Evolutionary conservation across 192 early-diverging fungal species (phyloP), one percentile per base, ranked within the genome.

Genomic region (Pecoramyces ruminantium): DNA sequence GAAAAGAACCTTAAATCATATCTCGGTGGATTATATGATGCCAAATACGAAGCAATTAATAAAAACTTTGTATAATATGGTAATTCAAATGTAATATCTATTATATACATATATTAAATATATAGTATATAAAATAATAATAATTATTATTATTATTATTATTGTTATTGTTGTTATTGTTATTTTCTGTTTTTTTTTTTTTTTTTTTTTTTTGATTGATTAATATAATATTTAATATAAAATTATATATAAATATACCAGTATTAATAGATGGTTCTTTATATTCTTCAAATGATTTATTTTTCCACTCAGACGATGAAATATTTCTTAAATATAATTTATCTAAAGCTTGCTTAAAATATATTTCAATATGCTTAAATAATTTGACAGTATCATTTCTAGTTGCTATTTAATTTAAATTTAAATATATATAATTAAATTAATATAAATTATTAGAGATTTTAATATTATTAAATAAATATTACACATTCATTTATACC

Each of bases 51-150:
- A 0, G 97, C 93, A 29, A 99, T 92, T 13, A 98, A 85, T 25
- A 99, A 87, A 80, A 93, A 97, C 81, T 95, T 96, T 79, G 95
- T 94, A 80, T 93, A 94, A 84, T 94, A 92, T 0, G 97, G 97
- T 29, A 99, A 82, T 79, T 94, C 92, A 30, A 93, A 86, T 25
- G 12, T 86, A 87, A 17, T 87, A 87, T 87, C 77, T 81, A 30
- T 29, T 29, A 30, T 38, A n/a, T n/a, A n/a, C n/a, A n/a, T n/a
- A n/a, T n/a, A n/a, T n/a, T n/a, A n/a, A n/a, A n/a, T n/a, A n/a
- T n/a, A n/a, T n/a, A n/a, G n/a, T n/a, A n/a, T n/a, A n/a, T n/a
- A n/a, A n/a, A n/a, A n/a, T n/a, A n/a, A n/a, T n/a, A n/a, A n/a
- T n/a, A n/a, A n/a, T n/a, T n/a, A n/a, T n/a, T n/a, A n/a, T n/a